Percentiles rank a stretch among this genome's conserved stretches.
phyloP scores from a whole-genome alignment of 148 eudicot species.

The Pouteria glomerata region DNA sequence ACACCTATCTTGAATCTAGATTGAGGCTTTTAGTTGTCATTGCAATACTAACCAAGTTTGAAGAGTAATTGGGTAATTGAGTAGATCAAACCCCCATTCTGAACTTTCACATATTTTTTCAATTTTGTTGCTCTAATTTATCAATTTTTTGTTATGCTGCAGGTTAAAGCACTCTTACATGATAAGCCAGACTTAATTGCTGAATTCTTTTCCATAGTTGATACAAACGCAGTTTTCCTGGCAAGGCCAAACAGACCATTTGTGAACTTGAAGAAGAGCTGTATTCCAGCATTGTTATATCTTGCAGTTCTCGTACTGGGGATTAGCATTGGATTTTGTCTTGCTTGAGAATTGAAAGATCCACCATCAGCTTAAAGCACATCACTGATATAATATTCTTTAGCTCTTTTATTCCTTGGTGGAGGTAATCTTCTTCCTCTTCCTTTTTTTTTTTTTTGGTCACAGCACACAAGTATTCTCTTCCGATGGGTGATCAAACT shows the following conservation, averaged over 20 bases:
- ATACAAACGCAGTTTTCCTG: background rate
- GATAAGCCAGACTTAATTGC: conserved; percentile 4
- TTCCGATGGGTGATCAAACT: too few species aligned
- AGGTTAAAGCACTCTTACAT: background rate
- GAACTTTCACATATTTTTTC: background rate
- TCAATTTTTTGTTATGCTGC: background rate
- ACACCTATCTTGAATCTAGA: too few species aligned
- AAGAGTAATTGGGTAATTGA: too few species aligned
- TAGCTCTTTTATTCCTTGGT: too few species aligned
- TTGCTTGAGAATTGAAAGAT: background rate
- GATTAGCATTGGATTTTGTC: background rate
- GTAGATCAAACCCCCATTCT: background rate
- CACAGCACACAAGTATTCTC: too few species aligned
- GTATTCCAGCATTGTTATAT: background rate
- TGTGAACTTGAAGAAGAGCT: background rate
- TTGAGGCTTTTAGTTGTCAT: too few species aligned
- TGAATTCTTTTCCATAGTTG: too few species aligned
- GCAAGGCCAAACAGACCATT: background rate
- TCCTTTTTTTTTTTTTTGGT: too few species aligned
- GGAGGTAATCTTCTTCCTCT: too few species aligned
- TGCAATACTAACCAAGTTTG: background rate
- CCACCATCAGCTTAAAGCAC: background rate
- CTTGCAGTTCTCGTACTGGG: background rate
- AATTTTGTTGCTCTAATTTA: background rate
- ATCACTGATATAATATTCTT: background rate